Conservation (phyloP, 345 rosid species). For the Salix dunnii region DNA sequence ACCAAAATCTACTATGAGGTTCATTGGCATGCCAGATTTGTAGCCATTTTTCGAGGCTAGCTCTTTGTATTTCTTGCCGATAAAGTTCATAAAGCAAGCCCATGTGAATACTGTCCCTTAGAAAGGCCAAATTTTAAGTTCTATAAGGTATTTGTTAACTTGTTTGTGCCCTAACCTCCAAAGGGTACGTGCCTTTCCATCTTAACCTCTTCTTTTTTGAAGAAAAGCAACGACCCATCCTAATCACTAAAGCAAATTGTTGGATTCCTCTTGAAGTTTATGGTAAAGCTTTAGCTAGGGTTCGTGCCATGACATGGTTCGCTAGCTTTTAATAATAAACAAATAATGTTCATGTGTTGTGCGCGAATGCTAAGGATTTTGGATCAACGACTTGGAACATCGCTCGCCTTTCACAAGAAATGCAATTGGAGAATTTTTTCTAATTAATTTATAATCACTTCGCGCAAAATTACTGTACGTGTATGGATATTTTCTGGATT, state of each 20-base stretch:
- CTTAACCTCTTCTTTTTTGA: conserved; percentile 33
- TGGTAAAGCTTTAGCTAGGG: neutral
- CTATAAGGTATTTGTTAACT: neutral
- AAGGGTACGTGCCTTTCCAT: conserved; percentile 13
- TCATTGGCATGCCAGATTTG: conserved; percentile 1
- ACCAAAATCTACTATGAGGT: conserved; percentile 1
- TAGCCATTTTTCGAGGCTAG: neutral
- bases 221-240: conserved; percentile 17
- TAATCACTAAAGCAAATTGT: conserved; percentile 21
- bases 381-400: neutral
- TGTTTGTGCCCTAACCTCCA: neutral
- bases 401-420: too few relatives aligned
- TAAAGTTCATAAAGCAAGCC: neutral
- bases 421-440: too few relatives aligned
- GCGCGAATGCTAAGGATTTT: neutral
- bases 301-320: neutral
- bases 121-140: conserved; percentile 20
- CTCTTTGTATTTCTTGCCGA: too few relatives aligned
- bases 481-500: too few relatives aligned
- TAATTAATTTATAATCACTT: too few relatives aligned
- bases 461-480: too few relatives aligned
- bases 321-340: neutral
- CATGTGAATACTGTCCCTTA: conserved; percentile 34
- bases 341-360: neutral
- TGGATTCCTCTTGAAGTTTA: neutral